phyloP scores from a whole-genome alignment of 1,284 basidiomycete genomes.

The Sporisorium iseilematis-ciliati region DNA sequence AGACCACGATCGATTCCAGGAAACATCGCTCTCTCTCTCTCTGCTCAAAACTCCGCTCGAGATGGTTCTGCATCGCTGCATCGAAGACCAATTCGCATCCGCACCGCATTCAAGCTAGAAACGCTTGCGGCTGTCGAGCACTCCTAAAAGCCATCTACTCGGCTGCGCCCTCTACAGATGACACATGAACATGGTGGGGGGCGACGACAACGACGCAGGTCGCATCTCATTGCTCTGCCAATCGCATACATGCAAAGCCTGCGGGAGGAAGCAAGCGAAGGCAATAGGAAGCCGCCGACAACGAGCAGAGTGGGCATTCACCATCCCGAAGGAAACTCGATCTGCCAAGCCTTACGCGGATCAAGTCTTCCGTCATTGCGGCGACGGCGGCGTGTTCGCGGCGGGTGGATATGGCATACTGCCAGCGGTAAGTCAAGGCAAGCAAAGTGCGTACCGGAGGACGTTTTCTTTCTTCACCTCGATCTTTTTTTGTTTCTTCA shows the following conservation, averaged over 20 bases:
- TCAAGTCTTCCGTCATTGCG: background rate
- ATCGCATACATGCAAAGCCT: background rate
- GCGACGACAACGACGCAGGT: no score
- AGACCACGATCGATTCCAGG: no score
- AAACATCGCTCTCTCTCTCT: no score
- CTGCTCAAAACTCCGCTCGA: no score
- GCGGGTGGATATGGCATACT: background rate
- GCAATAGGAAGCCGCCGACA: background rate
- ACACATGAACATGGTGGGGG: no score
- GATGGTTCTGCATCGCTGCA: no score
- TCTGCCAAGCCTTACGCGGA: slow-evolving; percentile 1
- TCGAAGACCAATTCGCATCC: no score
- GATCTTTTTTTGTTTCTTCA: background rate
- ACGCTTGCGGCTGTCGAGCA: no score
- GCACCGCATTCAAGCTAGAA: no score
- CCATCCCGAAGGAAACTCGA: slow-evolving; percentile 2
- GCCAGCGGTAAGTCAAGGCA: background rate
- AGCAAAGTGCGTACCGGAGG: background rate
- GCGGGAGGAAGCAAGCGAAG: background rate
- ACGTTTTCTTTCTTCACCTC: background rate
- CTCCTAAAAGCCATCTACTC: no score
- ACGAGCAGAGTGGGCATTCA: background rate
- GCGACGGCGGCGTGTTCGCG: background rate
- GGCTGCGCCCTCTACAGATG: no score
- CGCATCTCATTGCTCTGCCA: background rate